Base-by-base conservation (phyloP, 441 rosid species). In the Adansonia grandidieri region DNA sequence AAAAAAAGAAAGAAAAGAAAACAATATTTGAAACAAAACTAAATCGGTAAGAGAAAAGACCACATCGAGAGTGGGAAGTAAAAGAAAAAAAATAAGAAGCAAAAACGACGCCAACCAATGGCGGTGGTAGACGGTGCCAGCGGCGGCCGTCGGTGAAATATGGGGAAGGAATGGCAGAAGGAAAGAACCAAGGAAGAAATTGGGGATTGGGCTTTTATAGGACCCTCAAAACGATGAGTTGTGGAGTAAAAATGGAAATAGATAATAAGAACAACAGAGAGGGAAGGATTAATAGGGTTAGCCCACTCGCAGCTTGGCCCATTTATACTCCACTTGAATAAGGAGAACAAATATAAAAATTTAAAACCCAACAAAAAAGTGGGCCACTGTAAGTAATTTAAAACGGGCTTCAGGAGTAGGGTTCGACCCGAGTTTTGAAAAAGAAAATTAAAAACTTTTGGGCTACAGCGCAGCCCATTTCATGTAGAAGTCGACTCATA, bases 161-260 rank as follows among this genome's bases (percentile, higher is more conserved):
- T 14, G 47, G 69, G 42, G 17, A 61, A 61, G 66, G 66, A 61
- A 61, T 24, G 65, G 65, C 65, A 32, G 65, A 42, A 42, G 47
- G 37, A 63, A n/a, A 44, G 32, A 63, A 63, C 67, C 1, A 13
- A 15, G 6, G 47, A 2, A 15, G 6, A 63, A 32, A 32, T 5
- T 14, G 45, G 45, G 47, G 45, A 14, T 63, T 63, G 68, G 68
- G 45, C 6, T 63, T 63, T 58, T 58, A 58, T 58, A 20, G 0
- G 28, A 58, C 13, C 63, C 1, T 5, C 7, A 9, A 58, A 54
- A 54, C 9, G 60, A n/a, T 54, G 60, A 0, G 60, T 54, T 54
- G n/a, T 54, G 2, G 9, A 19, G n/a, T 54, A 54, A 58, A 19
- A 13, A 42, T 5, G 45, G 45, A 42, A 42, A 42, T 5, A 42